Percentiles rank a stretch among this genome's conserved stretches.
Conservation (phyloP, 371 early-diverging fungal species). For the Mortierella sp. region DNA sequence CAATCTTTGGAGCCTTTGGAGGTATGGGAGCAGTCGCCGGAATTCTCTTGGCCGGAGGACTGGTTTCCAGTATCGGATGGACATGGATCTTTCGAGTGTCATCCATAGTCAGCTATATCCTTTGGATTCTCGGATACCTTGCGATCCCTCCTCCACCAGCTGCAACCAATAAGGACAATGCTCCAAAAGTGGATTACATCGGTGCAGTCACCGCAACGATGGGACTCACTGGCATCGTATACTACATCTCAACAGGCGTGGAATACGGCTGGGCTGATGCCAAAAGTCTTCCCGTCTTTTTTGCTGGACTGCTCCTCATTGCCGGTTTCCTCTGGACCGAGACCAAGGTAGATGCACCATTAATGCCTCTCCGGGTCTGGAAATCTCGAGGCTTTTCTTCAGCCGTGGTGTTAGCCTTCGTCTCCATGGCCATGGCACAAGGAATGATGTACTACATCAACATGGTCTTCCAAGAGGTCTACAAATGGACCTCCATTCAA, state of each 20-base stretch:
- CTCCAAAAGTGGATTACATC: constrained; percentile 30
- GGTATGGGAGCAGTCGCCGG: constrained; percentile 43
- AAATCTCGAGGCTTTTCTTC: constrained; percentile 19
- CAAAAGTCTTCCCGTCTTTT: constrained; percentile 26
- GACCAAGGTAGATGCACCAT: constrained; percentile 14
- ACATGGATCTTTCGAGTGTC: constrained; percentile 44
- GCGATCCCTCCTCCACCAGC: constrained; percentile 24
- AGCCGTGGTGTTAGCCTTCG: constrained; percentile 19
- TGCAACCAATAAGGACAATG: constrained; percentile 28
- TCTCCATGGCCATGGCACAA: constrained; percentile 32
- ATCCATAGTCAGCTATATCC: constrained; percentile 20
- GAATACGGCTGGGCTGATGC: constrained; percentile 39
- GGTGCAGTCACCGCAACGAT: constrained; percentile 32
- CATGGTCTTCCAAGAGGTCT: constrained; percentile 45
- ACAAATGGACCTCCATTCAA: constrained; percentile 28
- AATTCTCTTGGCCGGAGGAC: constrained; percentile 43
- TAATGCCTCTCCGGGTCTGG: constrained; percentile 50
- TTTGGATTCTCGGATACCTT: constrained; percentile 18
- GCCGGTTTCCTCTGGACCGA: constrained; percentile 22
- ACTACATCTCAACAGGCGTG: constrained; percentile 34
- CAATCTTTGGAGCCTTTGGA: constrained; percentile 44
- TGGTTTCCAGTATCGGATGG: constrained; percentile 46
- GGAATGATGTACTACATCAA: constrained; percentile 33
- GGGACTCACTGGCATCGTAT: constrained; percentile 31
- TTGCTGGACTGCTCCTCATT: constrained; percentile 17